A percentile compares a stretch with the other conserved stretches of the same genome.
These are phyloP conservation scores for Voacanga thouarsii DNA, from an alignment of 257 asterid genomes.

Conservation along the genomic window DNA sequence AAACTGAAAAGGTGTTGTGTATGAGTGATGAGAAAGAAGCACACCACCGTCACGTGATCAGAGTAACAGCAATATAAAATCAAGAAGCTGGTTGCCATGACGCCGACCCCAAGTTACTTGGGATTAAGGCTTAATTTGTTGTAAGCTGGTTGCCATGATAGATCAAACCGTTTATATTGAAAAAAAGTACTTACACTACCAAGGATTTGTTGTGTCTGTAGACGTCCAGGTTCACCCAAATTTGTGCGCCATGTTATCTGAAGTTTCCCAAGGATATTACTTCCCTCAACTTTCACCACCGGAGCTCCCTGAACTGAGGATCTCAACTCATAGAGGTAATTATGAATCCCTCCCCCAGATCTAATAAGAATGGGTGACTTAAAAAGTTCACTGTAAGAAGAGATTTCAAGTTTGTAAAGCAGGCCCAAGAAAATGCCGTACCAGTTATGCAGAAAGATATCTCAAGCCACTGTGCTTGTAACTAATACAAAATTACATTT, in stretches of 20 bases:
- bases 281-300: constrained; percentile 70
- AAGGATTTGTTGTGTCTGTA: constrained; percentile 94
- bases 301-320: constrained; percentile 57
- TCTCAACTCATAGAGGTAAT: constrained; percentile 82
- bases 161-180: neutral
- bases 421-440: constrained; percentile 1
- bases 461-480: neutral
- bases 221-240: constrained; percentile 98
- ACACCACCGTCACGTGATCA: neutral
- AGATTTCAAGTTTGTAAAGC: constrained; percentile 11
- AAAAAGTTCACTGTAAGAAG: constrained; percentile 54
- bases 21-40: neutral
- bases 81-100: neutral
- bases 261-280: constrained; percentile 89
- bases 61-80: neutral
- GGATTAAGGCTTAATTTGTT: too few relatives aligned
- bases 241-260: constrained; percentile 99
- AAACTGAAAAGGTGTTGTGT: too few relatives aligned
- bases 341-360: constrained; percentile 89
- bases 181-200: constrained; percentile 71
- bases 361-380: constrained; percentile 77
- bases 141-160: neutral
- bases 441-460: neutral
- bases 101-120: too few relatives aligned
- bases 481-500: constrained; percentile 4